A percentile compares a stretch with the other conserved stretches of the same genome.
Conservation (phyloP, 176 grass and related monocot species). For the Bothriochloa decipiens region DNA sequence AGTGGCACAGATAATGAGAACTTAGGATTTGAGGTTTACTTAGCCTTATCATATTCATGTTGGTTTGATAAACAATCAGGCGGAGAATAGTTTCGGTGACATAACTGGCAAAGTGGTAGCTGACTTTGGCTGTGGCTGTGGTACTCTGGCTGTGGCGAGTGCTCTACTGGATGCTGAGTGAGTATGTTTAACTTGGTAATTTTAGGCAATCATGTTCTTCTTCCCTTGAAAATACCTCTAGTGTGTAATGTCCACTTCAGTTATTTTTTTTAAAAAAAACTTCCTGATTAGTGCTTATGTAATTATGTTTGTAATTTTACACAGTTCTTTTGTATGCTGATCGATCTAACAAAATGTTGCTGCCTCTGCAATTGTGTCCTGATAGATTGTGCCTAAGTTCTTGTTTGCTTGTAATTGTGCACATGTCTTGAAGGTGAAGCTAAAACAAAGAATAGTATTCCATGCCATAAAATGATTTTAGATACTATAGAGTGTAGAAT, state of each 20-base stretch:
- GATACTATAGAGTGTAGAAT: not conserved
- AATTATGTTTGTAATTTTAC: not conserved
- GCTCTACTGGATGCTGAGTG: conserved; percentile 86
- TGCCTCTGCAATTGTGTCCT: conserved; percentile 1
- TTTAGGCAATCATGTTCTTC: not conserved
- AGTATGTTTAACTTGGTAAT: conserved; percentile 41
- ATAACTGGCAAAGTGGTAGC: conserved; percentile 90
- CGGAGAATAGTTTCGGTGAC: conserved; percentile 76
- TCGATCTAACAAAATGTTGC: not conserved
- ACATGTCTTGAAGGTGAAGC: not conserved
- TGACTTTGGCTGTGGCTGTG: conserved; percentile 95
- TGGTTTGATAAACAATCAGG: conserved; percentile 51
- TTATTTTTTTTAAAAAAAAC: not conserved
- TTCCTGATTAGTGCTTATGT: not conserved
- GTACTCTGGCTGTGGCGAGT: conserved; percentile 73
- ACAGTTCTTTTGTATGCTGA: not conserved
- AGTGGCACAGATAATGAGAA: not conserved
- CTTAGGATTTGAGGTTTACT: conserved; percentile 3
- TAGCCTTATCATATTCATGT: not conserved
- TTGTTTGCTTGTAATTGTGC: not conserved
- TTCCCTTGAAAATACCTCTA: not conserved
- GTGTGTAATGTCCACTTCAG: not conserved
- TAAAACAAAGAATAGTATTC: conserved; percentile 6
- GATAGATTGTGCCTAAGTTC: conserved; percentile 15
- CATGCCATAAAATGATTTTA: not conserved